These are phyloP conservation scores for Gossypium gossypioides DNA, from an alignment of 441 rosid genomes.

Conservation along the genomic window DNA sequence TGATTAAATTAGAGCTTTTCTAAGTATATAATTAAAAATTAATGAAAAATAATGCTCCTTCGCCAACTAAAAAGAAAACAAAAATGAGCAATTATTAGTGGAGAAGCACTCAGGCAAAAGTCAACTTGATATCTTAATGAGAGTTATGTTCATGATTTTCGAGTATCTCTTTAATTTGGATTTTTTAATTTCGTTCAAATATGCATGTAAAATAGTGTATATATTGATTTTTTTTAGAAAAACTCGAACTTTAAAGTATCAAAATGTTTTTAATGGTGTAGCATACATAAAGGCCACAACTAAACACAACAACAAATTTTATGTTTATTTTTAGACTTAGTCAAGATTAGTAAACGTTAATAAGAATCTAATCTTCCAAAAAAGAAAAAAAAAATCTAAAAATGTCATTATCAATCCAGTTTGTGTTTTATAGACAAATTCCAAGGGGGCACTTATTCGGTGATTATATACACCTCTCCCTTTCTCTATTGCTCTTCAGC, in stretches of 20 bases:
- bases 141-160: no score
- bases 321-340: background rate
- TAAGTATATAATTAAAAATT: no score
- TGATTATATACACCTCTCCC: conserved; percentile 8
- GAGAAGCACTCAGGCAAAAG: background rate
- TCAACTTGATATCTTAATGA: background rate
- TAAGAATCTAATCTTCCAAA: background rate
- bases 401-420: conserved; percentile 6
- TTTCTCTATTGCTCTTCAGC: conserved; percentile 4
- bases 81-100: background rate
- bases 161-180: background rate
- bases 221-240: no score
- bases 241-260: background rate
- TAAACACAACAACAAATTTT: background rate
- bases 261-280: conserved; percentile 19
- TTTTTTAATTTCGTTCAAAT: background rate
- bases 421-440: background rate
- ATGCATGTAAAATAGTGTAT: no score
- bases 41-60: no score
- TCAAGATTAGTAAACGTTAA: background rate
- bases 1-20: background rate
- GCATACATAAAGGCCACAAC: conserved; percentile 28
- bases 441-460: conserved; percentile 8
- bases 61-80: background rate
- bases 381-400: background rate